Base-by-base conservation (phyloP, 1,284 basidiomycete species). In the Rhodotorula glutinis region DNA sequence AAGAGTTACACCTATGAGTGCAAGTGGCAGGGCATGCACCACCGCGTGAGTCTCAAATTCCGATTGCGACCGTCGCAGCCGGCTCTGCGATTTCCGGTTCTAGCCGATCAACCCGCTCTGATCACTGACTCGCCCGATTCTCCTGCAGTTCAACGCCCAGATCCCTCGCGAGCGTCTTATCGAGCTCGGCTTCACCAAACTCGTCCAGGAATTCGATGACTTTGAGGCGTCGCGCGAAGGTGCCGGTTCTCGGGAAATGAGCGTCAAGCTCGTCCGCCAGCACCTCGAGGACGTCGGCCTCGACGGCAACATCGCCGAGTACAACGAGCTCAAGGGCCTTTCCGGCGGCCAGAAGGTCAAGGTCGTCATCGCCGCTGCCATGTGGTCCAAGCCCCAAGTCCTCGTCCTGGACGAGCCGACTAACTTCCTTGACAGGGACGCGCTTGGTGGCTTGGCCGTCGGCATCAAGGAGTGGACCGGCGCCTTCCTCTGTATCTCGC, bases 401-500 rank as follows among this genome's bases (percentile, higher is more conserved):
- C 65, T 76, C 33, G 76, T 76, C 44, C 64, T 76, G 33, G 75
- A 74, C 63, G 70, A 66, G 66, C 95, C 95, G 44, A 97, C 92
- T 78, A 98, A 98, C 82, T 98, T 98, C 83, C 86, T 95, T 82
- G 92, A 82, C 71, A 78, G 81, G 60, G 81, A 82, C 70, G 80
- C 92, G 19, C 82, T 94, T 29, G 92, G 94, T 75, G 95, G 96
- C 73, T 83, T 98, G 47, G 93, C 95, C 49, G 88, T 95, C 51
- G 95, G 96, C 43, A 98, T 98, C 80, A 88, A 88, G 74, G 92
- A 97, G 75, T 98, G 94, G 94, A 87, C 87, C 67, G 94, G 94
- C 72, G 95, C 93, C 49, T 92, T 98, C 61, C 90, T 95, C 75
- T 96, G 96, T 82, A 97, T 98, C 78, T 96, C 92, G 64, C 94